Evolutionary conservation across 148 eudicot genomes (phyloP).

Genomic region (Dysphania ambrosioides): DNA sequence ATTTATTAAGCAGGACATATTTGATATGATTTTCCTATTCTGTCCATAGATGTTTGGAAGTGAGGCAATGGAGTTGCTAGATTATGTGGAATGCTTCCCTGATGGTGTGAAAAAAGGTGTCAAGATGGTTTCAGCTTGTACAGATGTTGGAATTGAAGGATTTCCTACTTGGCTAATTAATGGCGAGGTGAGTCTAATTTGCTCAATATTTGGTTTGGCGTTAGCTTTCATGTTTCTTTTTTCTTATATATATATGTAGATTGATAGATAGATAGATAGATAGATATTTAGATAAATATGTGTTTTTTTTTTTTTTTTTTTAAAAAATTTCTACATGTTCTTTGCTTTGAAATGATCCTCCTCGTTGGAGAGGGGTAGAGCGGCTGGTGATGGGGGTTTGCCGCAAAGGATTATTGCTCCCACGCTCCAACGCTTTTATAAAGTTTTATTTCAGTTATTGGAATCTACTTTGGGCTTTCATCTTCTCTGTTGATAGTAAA

Average conservation of each 20-base stretch:
- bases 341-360: too few relatives aligned
- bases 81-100: slow-evolving; percentile 95
- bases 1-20: not conserved
- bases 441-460: too few relatives aligned
- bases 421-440: too few relatives aligned
- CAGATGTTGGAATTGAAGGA: slow-evolving; percentile 57
- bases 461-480: too few relatives aligned
- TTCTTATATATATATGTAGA: not conserved
- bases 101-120: slow-evolving; percentile 66
- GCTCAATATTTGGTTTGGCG: not conserved
- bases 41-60: slow-evolving; percentile 72
- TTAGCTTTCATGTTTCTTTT: slow-evolving; percentile 2
- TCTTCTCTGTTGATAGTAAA: not conserved
- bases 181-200: slow-evolving; percentile 56
- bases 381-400: too few relatives aligned
- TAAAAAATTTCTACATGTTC: too few relatives aligned
- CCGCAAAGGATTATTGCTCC: too few relatives aligned
- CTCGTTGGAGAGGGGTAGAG: too few relatives aligned
- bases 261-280: too few relatives aligned
- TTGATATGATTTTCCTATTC: not conserved
- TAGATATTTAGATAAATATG: too few relatives aligned
- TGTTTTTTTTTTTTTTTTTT: too few relatives aligned
- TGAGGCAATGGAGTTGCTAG: slow-evolving; percentile 74
- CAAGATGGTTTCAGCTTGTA: slow-evolving; percentile 55
- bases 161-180: slow-evolving; percentile 93